A percentile compares a stretch with the other conserved stretches of the same genome.
These are phyloP conservation scores for Metschnikowia colocasiae DNA, from an alignment of 805 yeast genomes.

Conservation along the genomic window DNA sequence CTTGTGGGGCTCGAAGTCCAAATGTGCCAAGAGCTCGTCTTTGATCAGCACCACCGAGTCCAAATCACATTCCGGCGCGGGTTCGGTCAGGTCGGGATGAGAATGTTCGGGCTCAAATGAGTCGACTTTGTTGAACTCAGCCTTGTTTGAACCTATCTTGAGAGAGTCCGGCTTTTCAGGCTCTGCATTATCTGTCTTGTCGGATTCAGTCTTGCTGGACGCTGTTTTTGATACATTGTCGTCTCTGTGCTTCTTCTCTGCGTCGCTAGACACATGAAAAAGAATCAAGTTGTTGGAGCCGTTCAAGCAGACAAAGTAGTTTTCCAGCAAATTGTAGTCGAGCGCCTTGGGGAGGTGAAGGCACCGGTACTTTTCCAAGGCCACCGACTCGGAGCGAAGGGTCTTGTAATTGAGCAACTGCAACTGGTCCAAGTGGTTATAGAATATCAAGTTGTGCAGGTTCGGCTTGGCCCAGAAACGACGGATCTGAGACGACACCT, in stretches of 20 bases:
- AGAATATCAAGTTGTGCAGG: conserved; percentile 36
- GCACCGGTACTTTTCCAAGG: conserved; percentile 30
- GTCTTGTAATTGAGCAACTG: conserved; percentile 35
- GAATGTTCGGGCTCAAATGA: not conserved
- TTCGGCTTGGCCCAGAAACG: conserved; percentile 37
- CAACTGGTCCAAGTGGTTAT: conserved; percentile 24
- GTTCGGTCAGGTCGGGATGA: not conserved
- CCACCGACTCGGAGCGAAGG: conserved; percentile 27
- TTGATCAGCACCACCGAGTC: conserved; percentile 1
- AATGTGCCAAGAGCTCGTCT: conserved; percentile 6
- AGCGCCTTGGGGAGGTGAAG: conserved; percentile 22
- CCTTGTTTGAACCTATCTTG: too few species aligned
- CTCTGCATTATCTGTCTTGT: too few species aligned
- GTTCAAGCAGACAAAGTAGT: conserved; percentile 30
- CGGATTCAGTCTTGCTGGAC: too few species aligned
- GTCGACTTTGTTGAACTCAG: too few species aligned
- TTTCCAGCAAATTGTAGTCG: conserved; percentile 24
- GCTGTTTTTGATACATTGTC: not conserved
- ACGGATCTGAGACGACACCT: conserved; percentile 29
- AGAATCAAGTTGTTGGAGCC: conserved; percentile 26
- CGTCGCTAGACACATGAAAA: not conserved
- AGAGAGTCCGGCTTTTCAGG: too few species aligned
- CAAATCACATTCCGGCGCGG: not conserved
- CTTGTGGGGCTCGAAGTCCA: conserved; percentile 4
- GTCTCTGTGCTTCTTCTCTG: not conserved